Base-by-base conservation (phyloP, 176 grass and related monocot species). In the Lolium rigidum region DNA sequence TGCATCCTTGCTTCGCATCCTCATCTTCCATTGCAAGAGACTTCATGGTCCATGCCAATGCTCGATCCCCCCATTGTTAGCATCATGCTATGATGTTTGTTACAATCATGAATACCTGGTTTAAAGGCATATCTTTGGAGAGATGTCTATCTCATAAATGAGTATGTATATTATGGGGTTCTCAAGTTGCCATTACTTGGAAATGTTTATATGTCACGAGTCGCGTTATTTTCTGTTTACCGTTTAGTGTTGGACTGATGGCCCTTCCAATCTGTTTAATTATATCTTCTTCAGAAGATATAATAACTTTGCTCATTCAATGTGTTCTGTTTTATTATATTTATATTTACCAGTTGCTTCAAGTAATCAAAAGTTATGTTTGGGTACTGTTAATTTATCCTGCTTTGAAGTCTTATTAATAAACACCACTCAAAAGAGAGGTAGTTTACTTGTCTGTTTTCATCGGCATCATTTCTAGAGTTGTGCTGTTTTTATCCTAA, bases 391-490 rank as follows among this genome's bases (percentile, higher is more conserved):
- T 22, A 2, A n/a, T 70, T 6, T 54, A 52, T 35, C 20, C 7
- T 21, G 48, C 11, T 71, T 20, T 51, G 10, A 44, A 56, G 11
- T 71, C 2, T 71, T 71, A 6, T 25, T 56, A 20, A 6, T 57
- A 26, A 76, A 77, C 9, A 37, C 54, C 9, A 57, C 2, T 20
- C 25, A 12, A 77, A 38, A 22, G 35, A 20, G 25, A 60, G 11
- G 6, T 22, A 78, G 76, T 60, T 60, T 39, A 15, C 12, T 58
- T 10, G 46, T 55, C 8, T 28, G 25, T 51, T 75, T 52, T 28
- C 16, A 66, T 31, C 61, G n/a, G 20, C 48, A 73, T 39, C 72
- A 57, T 87, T 77, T 67, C 13, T 52, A 28, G 18, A 57, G 13
- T 4, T 28, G 37, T 88, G 0, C 43, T 74, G 5, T 6, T 52